Conservation (phyloP, 2,329 filamentous ascomycete genomes). For the Neospermospora avenae region DNA sequence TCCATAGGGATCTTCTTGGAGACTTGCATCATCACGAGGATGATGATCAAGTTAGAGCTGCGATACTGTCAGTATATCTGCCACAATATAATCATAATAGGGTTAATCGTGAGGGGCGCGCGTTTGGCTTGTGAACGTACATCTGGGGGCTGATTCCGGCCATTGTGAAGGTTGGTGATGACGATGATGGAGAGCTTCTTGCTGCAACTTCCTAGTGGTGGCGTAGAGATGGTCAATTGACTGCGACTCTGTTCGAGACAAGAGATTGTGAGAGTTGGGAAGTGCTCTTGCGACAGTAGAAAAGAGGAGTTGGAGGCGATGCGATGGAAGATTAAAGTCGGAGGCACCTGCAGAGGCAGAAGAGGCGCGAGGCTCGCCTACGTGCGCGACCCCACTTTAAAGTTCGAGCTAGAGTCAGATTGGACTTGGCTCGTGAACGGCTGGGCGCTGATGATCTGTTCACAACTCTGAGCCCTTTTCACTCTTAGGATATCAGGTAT, state of each 20-base stretch:
- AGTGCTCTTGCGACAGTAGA: neutral
- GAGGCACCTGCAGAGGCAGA: neutral
- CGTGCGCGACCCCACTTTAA: neutral
- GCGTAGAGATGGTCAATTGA: slow-evolving; percentile 13
- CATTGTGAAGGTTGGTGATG: slow-evolving; percentile 53
- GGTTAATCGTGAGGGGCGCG: neutral
- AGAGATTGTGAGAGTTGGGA: too few species aligned
- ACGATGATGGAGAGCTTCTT: too few species aligned
- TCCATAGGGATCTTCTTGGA: slow-evolving; percentile 87
- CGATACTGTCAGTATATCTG: slow-evolving; percentile 23
- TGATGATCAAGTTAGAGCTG: slow-evolving; percentile 91
- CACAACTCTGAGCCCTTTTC: neutral
- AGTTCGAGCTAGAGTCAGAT: neutral
- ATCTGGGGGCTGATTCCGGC: slow-evolving; percentile 60
- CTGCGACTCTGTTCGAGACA: slow-evolving; percentile 15
- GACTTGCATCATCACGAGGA: slow-evolving; percentile 89
- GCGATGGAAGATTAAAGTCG: neutral
- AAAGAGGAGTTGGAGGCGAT: too few species aligned
- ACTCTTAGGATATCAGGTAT: neutral
- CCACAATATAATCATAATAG: slow-evolving; percentile 1
- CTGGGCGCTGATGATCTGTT: neutral
- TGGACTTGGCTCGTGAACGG: neutral
- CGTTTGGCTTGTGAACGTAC: slow-evolving; percentile 40
- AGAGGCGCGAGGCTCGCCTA: neutral
- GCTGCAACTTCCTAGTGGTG: too few species aligned